Percentiles rank a stretch among this genome's conserved stretches.
Conservation (phyloP, 1,139 yeast genomes). For the Hyphopichia burtonii region DNA sequence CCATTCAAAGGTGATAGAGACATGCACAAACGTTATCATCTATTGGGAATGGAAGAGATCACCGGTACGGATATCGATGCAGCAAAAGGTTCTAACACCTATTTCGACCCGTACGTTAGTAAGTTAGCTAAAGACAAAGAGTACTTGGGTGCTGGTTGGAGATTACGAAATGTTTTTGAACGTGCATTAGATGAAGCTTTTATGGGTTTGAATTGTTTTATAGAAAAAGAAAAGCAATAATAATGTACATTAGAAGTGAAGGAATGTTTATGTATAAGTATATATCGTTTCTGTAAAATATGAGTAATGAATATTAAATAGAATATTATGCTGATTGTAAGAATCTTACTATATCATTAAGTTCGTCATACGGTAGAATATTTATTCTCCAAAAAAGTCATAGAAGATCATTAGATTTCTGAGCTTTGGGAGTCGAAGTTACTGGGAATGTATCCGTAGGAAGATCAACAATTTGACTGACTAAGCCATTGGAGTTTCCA, state of each 20-base stretch:
- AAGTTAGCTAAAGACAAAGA: constrained; percentile 63
- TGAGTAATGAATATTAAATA: neutral
- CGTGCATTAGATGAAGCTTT: constrained; percentile 87
- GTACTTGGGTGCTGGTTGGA: constrained; percentile 84
- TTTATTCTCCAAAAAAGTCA: too few relatives aligned
- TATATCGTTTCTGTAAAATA: neutral
- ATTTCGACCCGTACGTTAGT: constrained; percentile 47
- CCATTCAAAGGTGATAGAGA: constrained; percentile 93
- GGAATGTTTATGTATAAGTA: neutral
- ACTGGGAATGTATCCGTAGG: neutral
- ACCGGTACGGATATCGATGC: constrained; percentile 45
- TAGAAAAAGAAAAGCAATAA: constrained; percentile 58
- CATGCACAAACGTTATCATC: constrained; percentile 33
- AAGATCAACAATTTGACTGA: neutral
- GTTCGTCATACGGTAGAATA: neutral
- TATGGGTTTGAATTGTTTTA: constrained; percentile 80
- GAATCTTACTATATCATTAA: neutral
- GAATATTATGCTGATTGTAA: neutral
- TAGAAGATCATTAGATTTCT: neutral
- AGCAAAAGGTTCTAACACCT: constrained; percentile 49
- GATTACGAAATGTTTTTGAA: constrained; percentile 64
- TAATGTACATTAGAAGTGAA: constrained; percentile 1
- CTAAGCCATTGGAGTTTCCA: neutral
- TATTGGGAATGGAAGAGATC: constrained; percentile 24
- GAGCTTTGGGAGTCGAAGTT: neutral